Percentiles rank a stretch among this genome's conserved stretches.
phyloP scores from a whole-genome alignment of 257 asterid species.

The Nicotiana undulata region DNA sequence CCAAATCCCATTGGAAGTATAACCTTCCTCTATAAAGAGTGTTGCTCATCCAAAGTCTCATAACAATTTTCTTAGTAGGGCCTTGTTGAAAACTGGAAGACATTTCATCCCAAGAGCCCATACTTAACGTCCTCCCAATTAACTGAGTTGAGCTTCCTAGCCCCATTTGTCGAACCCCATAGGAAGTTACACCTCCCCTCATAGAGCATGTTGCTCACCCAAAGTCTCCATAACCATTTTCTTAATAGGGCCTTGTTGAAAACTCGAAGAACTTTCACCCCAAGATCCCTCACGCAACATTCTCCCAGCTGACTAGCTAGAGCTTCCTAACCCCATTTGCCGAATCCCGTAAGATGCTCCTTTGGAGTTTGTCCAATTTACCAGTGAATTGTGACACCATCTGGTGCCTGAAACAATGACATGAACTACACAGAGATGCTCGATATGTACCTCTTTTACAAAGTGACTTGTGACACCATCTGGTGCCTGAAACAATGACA shows the following conservation, averaged over 20 bases:
- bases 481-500: too few relatives aligned
- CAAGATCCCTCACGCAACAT: not conserved
- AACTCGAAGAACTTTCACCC: not conserved
- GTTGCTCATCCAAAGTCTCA: not conserved
- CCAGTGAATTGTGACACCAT: not conserved
- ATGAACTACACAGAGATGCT: too few relatives aligned
- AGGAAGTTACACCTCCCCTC: not conserved
- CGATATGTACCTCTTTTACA: too few relatives aligned
- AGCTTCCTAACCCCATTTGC: not conserved
- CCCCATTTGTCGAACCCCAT: not conserved
- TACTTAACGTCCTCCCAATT: not conserved
- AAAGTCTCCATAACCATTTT: not conserved
- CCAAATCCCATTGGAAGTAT: not conserved
- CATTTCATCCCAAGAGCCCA: not conserved
- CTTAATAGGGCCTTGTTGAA: not conserved
- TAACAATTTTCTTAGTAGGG: not conserved
- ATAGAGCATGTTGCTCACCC: not conserved
- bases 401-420: too few relatives aligned
- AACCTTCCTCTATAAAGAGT: not conserved
- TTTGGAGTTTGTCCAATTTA: not conserved
- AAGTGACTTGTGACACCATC: too few relatives aligned
- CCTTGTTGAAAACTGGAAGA: not conserved
- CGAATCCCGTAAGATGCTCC: not conserved
- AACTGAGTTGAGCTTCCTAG: not conserved
- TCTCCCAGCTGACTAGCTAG: not conserved